These are phyloP conservation scores for Raddia guianensis DNA, from an alignment of 176 grass and related monocot genomes.

Conservation along the genomic window DNA sequence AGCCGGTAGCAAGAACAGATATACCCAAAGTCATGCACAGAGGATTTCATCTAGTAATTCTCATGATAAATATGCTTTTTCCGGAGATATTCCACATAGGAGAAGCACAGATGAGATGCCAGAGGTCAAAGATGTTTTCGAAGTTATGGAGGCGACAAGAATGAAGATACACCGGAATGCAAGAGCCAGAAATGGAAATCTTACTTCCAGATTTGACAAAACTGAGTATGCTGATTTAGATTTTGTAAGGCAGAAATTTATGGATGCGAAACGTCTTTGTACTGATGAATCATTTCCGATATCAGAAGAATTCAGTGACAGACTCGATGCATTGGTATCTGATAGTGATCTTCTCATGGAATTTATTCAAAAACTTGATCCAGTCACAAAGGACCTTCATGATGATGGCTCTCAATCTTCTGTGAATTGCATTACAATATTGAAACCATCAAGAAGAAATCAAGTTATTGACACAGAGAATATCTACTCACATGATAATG, in stretches of 20 bases:
- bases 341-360: constrained; percentile 85
- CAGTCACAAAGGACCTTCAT: constrained; percentile 54
- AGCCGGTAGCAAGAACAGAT: constrained; percentile 41
- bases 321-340: constrained; percentile 71
- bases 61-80: constrained; percentile 52
- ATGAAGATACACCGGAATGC: constrained; percentile 56
- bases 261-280: constrained; percentile 74
- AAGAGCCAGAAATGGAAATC: constrained; percentile 42
- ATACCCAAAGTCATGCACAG: constrained; percentile 35
- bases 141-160: constrained; percentile 75
- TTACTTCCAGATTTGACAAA: constrained; percentile 42
- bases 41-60: constrained; percentile 42
- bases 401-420: constrained; percentile 64
- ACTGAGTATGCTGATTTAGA: constrained; percentile 54
- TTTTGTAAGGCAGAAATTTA: constrained; percentile 77
- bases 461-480: constrained; percentile 33
- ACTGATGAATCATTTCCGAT: constrained; percentile 65
- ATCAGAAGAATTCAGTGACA: constrained; percentile 79
- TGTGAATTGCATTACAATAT: constrained; percentile 77
- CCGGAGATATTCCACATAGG: constrained; percentile 45
- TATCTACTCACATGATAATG: constrained; percentile 37
- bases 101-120: constrained; percentile 63
- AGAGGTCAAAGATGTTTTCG: constrained; percentile 89
- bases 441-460: constrained; percentile 72
- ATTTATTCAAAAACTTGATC: constrained; percentile 72